Evolutionary conservation across 169 alveolate genomes (phyloP).

Genomic region (Perkinsus chesapeaki): DNA sequence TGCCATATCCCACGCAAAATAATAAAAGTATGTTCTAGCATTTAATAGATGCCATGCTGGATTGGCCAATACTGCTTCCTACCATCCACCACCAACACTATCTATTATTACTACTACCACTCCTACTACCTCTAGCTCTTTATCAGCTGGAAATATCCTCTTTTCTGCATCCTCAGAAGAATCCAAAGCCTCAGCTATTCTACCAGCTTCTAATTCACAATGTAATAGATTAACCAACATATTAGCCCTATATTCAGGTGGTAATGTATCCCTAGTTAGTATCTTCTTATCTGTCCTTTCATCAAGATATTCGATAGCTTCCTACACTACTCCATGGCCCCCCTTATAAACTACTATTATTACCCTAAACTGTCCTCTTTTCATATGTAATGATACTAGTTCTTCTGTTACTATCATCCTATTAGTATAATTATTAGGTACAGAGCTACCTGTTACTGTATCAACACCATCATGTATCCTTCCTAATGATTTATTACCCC

Average conservation of each 20-base stretch:
- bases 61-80: neutral
- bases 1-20: neutral
- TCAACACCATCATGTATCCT: neutral
- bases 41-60: neutral
- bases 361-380: neutral
- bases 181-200: neutral
- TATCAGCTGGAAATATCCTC: neutral
- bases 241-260: neutral
- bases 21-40: neutral
- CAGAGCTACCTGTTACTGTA: neutral
- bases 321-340: neutral
- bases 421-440: neutral
- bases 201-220: neutral
- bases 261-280: neutral
- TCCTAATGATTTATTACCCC: neutral
- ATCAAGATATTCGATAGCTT: neutral
- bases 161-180: neutral
- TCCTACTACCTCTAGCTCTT: neutral
- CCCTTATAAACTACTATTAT: neutral
- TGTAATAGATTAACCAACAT: neutral
- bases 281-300: neutral
- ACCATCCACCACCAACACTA: neutral
- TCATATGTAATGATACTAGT: neutral
- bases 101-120: neutral
- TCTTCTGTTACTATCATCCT: neutral